A percentile compares a stretch with the other conserved stretches of the same genome.
phyloP scores from a whole-genome alignment of 2,329 filamentous ascomycete species.

The Graphiopsis chlorocephala region DNA sequence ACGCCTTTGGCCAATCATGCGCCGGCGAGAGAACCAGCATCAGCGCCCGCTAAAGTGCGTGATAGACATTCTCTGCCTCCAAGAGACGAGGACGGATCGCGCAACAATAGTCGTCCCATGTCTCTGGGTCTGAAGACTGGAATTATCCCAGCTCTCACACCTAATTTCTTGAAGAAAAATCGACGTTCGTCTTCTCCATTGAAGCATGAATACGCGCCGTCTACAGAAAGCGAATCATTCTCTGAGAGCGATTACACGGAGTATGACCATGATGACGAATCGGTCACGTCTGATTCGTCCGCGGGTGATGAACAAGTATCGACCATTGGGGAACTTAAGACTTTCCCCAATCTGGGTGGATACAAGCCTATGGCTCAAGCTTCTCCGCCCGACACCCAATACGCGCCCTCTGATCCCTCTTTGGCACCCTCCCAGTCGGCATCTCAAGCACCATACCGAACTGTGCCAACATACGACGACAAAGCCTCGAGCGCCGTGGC shows the following conservation, averaged over 20 bases:
- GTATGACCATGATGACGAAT: slow-evolving; percentile 47
- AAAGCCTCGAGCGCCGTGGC: slow-evolving; percentile 58
- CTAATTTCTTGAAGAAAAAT: slow-evolving; percentile 44
- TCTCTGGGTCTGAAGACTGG: slow-evolving; percentile 27
- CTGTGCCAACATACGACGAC: slow-evolving; percentile 47
- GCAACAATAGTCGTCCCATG: background rate
- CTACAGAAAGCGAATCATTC: slow-evolving; percentile 63
- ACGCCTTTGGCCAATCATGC: slow-evolving; percentile 18
- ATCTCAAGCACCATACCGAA: slow-evolving; percentile 68
- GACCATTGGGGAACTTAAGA: slow-evolving; percentile 33
- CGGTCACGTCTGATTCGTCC: slow-evolving; percentile 50
- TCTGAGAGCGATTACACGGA: slow-evolving; percentile 57
- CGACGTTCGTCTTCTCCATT: slow-evolving; percentile 85
- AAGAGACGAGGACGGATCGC: background rate
- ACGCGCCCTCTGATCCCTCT: slow-evolving; percentile 48
- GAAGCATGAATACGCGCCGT: slow-evolving; percentile 96
- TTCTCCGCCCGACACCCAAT: slow-evolving; percentile 31
- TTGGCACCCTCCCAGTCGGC: slow-evolving; percentile 78
- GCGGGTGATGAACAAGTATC: slow-evolving; percentile 41
- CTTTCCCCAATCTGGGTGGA: slow-evolving; percentile 31
- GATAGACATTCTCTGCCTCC: slow-evolving; percentile 21
- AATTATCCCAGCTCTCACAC: slow-evolving; percentile 34
- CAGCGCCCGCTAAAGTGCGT: slow-evolving; percentile 36
- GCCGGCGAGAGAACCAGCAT: slow-evolving; percentile 23
- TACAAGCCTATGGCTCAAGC: slow-evolving; percentile 33